Conservation (phyloP, 345 rosid species). For the Salix brachista region DNA sequence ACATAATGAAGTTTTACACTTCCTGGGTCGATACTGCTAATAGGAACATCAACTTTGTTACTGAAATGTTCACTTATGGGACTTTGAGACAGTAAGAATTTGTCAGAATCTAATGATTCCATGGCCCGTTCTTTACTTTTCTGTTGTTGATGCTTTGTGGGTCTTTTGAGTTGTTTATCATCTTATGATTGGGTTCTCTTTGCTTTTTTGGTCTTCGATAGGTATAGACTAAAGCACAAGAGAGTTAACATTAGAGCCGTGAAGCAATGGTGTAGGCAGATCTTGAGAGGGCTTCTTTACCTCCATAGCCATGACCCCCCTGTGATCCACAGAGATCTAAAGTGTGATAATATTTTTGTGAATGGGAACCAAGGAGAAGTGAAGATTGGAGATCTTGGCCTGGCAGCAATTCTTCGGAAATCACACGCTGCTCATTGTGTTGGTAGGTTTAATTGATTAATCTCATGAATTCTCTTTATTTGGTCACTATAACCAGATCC, state of each 20-base stretch:
- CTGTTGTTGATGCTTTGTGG: slow-evolving; percentile 10
- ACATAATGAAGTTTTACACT: slow-evolving; percentile 84
- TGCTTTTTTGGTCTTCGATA: slow-evolving; percentile 10
- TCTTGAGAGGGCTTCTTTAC: slow-evolving; percentile 73
- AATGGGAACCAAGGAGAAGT: slow-evolving; percentile 98
- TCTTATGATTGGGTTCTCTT: background rate
- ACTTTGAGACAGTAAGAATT: slow-evolving; percentile 79
- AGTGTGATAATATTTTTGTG: slow-evolving; percentile 89
- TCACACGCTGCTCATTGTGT: slow-evolving; percentile 92
- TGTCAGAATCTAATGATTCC: slow-evolving; percentile 9
- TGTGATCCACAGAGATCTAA: slow-evolving; percentile 92
- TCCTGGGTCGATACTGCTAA: slow-evolving; percentile 89
- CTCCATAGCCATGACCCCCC: slow-evolving; percentile 89
- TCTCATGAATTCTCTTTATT: background rate
- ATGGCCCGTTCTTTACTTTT: background rate
- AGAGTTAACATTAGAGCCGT: slow-evolving; percentile 84
- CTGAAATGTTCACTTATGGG: slow-evolving; percentile 96
- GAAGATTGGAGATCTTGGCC: no score
- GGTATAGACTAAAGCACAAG: slow-evolving; percentile 79
- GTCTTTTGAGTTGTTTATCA: slow-evolving; percentile 14
- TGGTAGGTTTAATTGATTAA: slow-evolving; percentile 42
- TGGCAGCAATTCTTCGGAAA: slow-evolving; percentile 83
- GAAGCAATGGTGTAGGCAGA: slow-evolving; percentile 94
- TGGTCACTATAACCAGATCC: background rate
- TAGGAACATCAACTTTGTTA: slow-evolving; percentile 86